These are phyloP conservation scores for Umbelopsis sp. DNA, from an alignment of 192 early-diverging fungal species.

Conservation along the genomic window DNA sequence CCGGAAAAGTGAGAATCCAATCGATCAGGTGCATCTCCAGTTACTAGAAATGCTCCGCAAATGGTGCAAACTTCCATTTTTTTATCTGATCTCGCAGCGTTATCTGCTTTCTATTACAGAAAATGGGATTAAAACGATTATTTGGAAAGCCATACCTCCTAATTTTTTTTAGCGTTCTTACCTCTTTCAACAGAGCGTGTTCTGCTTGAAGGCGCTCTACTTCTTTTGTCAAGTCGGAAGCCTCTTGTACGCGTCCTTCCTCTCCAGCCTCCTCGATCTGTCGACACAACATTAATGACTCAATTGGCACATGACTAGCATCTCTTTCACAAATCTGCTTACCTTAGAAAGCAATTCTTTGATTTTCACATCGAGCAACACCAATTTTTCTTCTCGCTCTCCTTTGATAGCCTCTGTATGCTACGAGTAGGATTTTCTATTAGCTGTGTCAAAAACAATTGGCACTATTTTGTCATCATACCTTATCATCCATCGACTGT, in stretches of 20 bases:
- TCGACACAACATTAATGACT: neutral
- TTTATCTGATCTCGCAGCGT: slow-evolving; percentile 59
- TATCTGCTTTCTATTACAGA: slow-evolving; percentile 17
- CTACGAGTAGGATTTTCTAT: slow-evolving; percentile 22
- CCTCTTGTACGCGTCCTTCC: slow-evolving; percentile 75
- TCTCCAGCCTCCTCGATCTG: slow-evolving; percentile 75
- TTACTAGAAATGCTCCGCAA: slow-evolving; percentile 83
- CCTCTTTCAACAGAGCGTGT: slow-evolving; percentile 56
- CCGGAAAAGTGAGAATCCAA: slow-evolving; percentile 83
- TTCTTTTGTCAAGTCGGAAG: slow-evolving; percentile 59
- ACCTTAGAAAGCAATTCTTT: slow-evolving; percentile 63
- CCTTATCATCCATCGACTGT: slow-evolving; percentile 60
- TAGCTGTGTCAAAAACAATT: neutral
- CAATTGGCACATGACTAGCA: neutral
- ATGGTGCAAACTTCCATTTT: slow-evolving; percentile 82
- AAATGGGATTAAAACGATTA: neutral
- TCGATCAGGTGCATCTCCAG: slow-evolving; percentile 80
- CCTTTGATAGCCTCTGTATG: slow-evolving; percentile 67
- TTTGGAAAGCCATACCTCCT: no score
- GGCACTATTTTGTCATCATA: slow-evolving; percentile 27
- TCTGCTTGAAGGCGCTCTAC: slow-evolving; percentile 73
- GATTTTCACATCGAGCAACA: slow-evolving; percentile 82
- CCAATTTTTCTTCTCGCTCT: slow-evolving; percentile 79
- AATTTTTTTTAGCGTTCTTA: slow-evolving; percentile 34
- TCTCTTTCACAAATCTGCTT: neutral